Percentiles rank a stretch among this genome's conserved stretches.
These are phyloP conservation scores for Rhizophagus sp. DNA, from an alignment of 192 early-diverging fungal species.

Conservation along the genomic window DNA sequence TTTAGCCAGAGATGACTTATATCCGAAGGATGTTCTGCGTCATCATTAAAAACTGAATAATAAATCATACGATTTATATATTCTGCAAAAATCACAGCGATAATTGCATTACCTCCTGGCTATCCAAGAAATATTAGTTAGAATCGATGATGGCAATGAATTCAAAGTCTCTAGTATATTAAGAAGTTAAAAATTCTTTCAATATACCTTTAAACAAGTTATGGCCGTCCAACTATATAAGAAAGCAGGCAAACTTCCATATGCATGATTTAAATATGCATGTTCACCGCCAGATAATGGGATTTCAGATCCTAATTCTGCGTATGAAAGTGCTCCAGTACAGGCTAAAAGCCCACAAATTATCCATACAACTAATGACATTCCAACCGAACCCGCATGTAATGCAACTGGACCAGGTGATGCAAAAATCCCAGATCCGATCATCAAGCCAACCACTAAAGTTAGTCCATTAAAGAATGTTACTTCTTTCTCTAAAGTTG, in stretches of 20 bases:
- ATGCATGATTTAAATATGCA: slow-evolving; percentile 79
- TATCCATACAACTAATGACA: slow-evolving; percentile 76
- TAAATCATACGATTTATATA: slow-evolving; percentile 72
- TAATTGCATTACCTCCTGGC: slow-evolving; percentile 74
- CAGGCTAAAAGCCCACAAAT: slow-evolving; percentile 74
- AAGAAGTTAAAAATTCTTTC: not conserved
- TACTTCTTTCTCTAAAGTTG: slow-evolving; percentile 57
- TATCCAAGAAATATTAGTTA: slow-evolving; percentile 23
- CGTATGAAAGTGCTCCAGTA: slow-evolving; percentile 83
- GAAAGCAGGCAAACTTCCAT: slow-evolving; percentile 70
- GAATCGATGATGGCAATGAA: not conserved
- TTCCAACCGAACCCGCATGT: slow-evolving; percentile 64
- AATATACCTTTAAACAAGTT: slow-evolving; percentile 55
- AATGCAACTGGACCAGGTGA: slow-evolving; percentile 73
- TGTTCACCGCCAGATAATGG: slow-evolving; percentile 87
- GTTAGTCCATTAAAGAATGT: slow-evolving; percentile 65
- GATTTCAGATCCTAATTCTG: slow-evolving; percentile 87
- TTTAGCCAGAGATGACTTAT: slow-evolving; percentile 45
- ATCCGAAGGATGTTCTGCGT: slow-evolving; percentile 32
- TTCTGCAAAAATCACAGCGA: slow-evolving; percentile 74
- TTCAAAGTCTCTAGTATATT: too few species aligned
- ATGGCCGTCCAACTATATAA: slow-evolving; percentile 74
- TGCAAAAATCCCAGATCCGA: slow-evolving; percentile 81
- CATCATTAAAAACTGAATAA: slow-evolving; percentile 45
- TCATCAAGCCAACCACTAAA: slow-evolving; percentile 74